A percentile compares a stretch with the other conserved stretches of the same genome.
Evolutionary conservation across 352 stramenopile species (phyloP).

Genomic region (Phytophthora pistaciae): DNA sequence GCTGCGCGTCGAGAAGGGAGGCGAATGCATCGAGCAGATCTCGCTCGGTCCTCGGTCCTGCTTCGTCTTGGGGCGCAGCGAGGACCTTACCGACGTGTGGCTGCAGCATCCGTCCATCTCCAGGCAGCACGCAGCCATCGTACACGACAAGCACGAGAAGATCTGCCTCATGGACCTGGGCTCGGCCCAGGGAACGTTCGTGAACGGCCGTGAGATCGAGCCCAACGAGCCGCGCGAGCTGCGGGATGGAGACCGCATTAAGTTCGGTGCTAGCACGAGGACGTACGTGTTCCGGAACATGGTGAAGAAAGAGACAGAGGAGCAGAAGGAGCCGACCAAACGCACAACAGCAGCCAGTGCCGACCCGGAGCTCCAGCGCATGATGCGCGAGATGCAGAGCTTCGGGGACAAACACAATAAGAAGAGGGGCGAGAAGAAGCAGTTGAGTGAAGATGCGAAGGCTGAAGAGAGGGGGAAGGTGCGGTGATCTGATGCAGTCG

Average conservation of each 20-base stretch:
- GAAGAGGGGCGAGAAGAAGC: conserved; percentile 5
- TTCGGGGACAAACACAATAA: conserved; percentile 52
- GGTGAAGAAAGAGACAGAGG: conserved; percentile 9
- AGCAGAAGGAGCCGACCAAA: conserved; percentile 1
- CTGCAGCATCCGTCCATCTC: conserved; percentile 87
- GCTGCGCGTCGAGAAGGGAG: conserved; percentile 66
- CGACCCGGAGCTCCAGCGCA: conserved; percentile 38
- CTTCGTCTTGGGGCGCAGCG: conserved; percentile 81
- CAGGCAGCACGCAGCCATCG: conserved; percentile 79
- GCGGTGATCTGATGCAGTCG: background rate
- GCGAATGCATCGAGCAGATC: conserved; percentile 52
- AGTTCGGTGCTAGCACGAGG: conserved; percentile 70
- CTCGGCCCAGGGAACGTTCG: conserved; percentile 87
- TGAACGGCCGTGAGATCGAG: conserved; percentile 77
- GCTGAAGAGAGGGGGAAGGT: conserved; percentile 54
- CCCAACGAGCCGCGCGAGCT: conserved; percentile 53
- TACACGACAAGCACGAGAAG: conserved; percentile 64
- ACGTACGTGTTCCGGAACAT: conserved; percentile 62
- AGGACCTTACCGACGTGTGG: conserved; percentile 75
- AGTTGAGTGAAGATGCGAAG: background rate
- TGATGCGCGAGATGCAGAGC: conserved; percentile 56
- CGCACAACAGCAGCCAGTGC: conserved; percentile 7
- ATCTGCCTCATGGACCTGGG: conserved; percentile 79
- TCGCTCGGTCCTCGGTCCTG: conserved; percentile 60
- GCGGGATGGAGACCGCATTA: conserved; percentile 55